These are phyloP conservation scores for Bruguiera sexangula DNA, from an alignment of 345 rosid genomes.

Conservation along the genomic window DNA sequence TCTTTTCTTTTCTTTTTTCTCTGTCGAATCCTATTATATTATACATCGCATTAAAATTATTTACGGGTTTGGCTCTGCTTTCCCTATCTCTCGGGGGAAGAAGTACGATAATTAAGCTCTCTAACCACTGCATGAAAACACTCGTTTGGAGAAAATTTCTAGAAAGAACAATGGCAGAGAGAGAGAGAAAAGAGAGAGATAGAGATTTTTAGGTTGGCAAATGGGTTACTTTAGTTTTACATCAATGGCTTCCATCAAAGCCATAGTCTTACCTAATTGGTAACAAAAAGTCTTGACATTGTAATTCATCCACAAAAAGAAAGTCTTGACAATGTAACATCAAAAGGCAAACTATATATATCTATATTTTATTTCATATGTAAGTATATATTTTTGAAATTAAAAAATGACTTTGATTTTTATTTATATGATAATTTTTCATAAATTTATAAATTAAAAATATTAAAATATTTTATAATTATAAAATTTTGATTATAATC, in stretches of 20 bases:
- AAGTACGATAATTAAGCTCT: too few relatives aligned
- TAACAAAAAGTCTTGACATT: slow-evolving; percentile 41
- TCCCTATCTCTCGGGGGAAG: too few relatives aligned
- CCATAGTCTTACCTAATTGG: slow-evolving; percentile 34
- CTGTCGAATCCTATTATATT: too few relatives aligned
- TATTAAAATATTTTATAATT: too few relatives aligned
- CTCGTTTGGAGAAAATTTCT: background rate
- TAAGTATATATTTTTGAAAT: too few relatives aligned
- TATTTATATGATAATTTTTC: too few relatives aligned
- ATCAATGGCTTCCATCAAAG: slow-evolving; percentile 23
- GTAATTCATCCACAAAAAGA: background rate
- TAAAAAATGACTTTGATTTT: background rate
- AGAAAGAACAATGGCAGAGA: background rate
- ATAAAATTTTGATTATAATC: too few relatives aligned
- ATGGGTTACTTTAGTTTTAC: slow-evolving; percentile 21
- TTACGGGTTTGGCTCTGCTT: too few relatives aligned
- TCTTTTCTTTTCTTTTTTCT: background rate
- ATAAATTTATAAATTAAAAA: too few relatives aligned
- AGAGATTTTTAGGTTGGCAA: slow-evolving; percentile 7
- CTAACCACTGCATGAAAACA: too few relatives aligned
- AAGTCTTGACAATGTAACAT: slow-evolving; percentile 26
- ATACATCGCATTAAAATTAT: too few relatives aligned
- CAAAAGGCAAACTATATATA: slow-evolving; percentile 10
- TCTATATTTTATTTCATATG: too few relatives aligned
- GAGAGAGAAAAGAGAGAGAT: background rate